Percentiles rank a stretch among this genome's conserved stretches.
phyloP scores from a whole-genome alignment of 805 yeast species.

The Sugiyamaella boreocaroliniensis region DNA sequence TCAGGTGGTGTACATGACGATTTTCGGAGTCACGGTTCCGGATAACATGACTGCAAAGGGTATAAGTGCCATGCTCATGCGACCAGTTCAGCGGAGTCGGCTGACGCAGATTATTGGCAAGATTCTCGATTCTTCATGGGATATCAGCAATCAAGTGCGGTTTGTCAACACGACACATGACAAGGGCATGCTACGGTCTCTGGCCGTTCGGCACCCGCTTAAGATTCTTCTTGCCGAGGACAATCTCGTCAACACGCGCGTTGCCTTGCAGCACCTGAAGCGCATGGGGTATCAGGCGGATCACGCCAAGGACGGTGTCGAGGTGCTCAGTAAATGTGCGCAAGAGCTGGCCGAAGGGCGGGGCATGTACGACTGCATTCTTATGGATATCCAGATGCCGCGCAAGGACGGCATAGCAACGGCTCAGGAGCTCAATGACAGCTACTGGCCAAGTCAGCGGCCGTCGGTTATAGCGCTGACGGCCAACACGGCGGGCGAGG shows the following conservation, averaged over 20 bases:
- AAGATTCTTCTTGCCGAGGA: constrained; percentile 48
- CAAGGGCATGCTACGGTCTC: constrained; percentile 19
- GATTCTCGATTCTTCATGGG: constrained; percentile 14
- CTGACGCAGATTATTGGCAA: constrained; percentile 20
- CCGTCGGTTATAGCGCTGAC: constrained; percentile 45
- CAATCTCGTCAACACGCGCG: constrained; percentile 43
- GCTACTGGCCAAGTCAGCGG: constrained; percentile 28
- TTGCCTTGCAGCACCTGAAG: constrained; percentile 44
- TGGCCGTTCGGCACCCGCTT: constrained; percentile 35
- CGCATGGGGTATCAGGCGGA: constrained; percentile 46
- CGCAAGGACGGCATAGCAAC: constrained; percentile 48
- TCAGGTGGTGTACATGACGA: constrained; percentile 22
- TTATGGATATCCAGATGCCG: constrained; percentile 56
- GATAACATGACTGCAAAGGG: constrained; percentile 20
- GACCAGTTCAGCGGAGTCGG: constrained; percentile 21
- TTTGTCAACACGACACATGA: constrained; percentile 16
- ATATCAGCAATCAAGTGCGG: constrained; percentile 14
- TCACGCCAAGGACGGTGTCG: constrained; percentile 47
- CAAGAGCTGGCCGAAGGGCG: constrained; percentile 26
- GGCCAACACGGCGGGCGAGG: constrained; percentile 51
- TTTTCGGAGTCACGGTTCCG: constrained; percentile 22
- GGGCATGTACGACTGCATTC: constrained; percentile 43
- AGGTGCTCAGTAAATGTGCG: constrained; percentile 35
- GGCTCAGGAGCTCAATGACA: constrained; percentile 34
- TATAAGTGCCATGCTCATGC: constrained; percentile 19